These are phyloP conservation scores for Penicillium griseofulvum DNA, from an alignment of 2,329 filamentous ascomycete species.

Conservation along the genomic window DNA sequence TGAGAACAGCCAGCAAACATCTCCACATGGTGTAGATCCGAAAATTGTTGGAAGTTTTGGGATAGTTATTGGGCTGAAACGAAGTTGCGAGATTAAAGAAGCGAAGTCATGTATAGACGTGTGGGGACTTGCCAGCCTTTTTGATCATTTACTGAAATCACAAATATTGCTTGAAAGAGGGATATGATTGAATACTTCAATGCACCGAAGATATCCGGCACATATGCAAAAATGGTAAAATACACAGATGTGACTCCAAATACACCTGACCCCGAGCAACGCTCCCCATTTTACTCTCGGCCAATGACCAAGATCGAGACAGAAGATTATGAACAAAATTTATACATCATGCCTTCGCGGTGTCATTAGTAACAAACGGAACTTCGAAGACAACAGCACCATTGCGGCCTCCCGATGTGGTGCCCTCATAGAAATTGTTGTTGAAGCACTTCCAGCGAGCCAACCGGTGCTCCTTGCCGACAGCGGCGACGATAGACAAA, in stretches of 20 bases:
- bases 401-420: conserved; percentile 61
- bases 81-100: background rate
- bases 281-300: conserved; percentile 15
- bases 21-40: background rate
- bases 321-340: conserved; percentile 15
- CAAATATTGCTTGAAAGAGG: background rate
- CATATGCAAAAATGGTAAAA: conserved; percentile 14
- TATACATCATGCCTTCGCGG: conserved; percentile 21
- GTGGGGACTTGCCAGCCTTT: background rate
- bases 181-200: conserved; percentile 10
- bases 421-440: conserved; percentile 38
- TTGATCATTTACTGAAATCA: background rate
- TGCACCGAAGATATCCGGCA: conserved; percentile 6
- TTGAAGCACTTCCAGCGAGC: conserved; percentile 69
- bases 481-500: conserved; percentile 77
- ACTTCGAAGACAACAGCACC: conserved; percentile 88
- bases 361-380: conserved; percentile 42
- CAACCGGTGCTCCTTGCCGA: conserved; percentile 81
- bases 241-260: conserved; percentile 20
- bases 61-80: background rate
- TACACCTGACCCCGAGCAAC: conserved; percentile 21
- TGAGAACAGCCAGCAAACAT: background rate
- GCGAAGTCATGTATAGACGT: background rate
- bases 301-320: conserved; percentile 4
- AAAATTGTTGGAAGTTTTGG: background rate